Conservation (phyloP, 768 basidiomycete genomes). For the Zangia roseola region DNA sequence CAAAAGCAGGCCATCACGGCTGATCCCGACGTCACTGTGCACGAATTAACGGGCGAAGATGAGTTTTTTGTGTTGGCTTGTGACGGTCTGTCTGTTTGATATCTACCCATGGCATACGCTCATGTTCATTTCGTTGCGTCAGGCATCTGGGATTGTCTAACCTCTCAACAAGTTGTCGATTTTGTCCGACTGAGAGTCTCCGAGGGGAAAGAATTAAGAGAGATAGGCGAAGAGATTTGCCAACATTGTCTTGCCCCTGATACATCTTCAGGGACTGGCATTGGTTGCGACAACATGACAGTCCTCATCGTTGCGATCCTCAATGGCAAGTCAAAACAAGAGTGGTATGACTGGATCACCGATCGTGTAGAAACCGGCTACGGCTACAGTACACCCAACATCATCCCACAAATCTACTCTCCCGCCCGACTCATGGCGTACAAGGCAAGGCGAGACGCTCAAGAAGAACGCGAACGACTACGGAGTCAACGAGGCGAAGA, state of each 20-base stretch:
- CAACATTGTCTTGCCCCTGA: conserved; percentile 94
- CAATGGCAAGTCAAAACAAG: conserved; percentile 81
- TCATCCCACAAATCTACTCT: conserved; percentile 76
- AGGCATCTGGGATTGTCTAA: conserved; percentile 99
- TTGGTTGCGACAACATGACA: conserved; percentile 99
- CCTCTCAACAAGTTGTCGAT: conserved; percentile 90
- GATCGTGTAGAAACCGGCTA: conserved; percentile 74
- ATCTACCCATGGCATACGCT: neutral
- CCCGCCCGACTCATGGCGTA: conserved; percentile 60
- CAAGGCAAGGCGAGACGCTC: conserved; percentile 58
- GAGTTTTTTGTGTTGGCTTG: conserved; percentile 97
- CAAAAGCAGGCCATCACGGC: conserved; percentile 95
- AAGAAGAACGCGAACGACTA: conserved; percentile 46
- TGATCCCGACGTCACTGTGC: conserved; percentile 86
- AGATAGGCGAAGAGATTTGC: conserved; percentile 88
- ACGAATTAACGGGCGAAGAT: conserved; percentile 83
- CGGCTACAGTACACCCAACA: conserved; percentile 76
- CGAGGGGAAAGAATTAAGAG: conserved; percentile 71
- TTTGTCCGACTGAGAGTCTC: conserved; percentile 81
- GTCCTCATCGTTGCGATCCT: conserved; percentile 86
- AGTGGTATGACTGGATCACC: conserved; percentile 90
- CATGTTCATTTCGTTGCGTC: conserved; percentile 3
- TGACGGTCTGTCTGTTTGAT: conserved; percentile 65
- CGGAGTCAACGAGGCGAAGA: conserved; percentile 38
- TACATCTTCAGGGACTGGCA: conserved; percentile 84